These are phyloP conservation scores for Grosmannia serpens DNA, from an alignment of 2,329 filamentous ascomycete genomes.

Conservation along the genomic window DNA sequence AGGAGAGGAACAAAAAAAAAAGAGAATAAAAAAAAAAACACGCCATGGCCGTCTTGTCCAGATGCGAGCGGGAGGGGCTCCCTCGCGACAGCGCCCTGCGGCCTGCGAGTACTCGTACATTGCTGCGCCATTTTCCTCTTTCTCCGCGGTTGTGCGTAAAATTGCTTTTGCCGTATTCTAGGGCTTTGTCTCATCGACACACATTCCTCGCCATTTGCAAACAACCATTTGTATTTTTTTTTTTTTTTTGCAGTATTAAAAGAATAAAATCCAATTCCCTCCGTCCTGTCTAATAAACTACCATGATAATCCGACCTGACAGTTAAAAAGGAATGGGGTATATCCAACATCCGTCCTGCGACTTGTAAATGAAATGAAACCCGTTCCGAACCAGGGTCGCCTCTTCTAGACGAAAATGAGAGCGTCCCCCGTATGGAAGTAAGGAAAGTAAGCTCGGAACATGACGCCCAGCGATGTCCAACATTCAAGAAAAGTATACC, in stretches of 20 bases:
- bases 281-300: not conserved
- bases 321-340: constrained; percentile 5
- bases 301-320: not conserved
- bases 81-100: too few relatives aligned
- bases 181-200: not conserved
- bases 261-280: constrained; percentile 1
- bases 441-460: not conserved
- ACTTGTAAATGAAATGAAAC: not conserved
- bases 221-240: not conserved
- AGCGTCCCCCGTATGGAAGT: not conserved
- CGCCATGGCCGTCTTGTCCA: not conserved
- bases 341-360: constrained; percentile 3
- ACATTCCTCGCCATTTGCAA: not conserved
- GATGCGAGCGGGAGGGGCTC: not conserved
- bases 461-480: not conserved
- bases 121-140: not conserved
- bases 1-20: too few relatives aligned
- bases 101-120: not conserved
- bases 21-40: not conserved
- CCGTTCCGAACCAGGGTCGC: not conserved
- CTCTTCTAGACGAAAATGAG: not conserved
- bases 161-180: not conserved
- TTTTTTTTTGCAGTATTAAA: not conserved
- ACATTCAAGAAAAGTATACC: not conserved
- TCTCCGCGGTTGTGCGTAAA: not conserved